Conservation (phyloP, 169 alveolate species). For the Eimeria brunetti region DNA sequence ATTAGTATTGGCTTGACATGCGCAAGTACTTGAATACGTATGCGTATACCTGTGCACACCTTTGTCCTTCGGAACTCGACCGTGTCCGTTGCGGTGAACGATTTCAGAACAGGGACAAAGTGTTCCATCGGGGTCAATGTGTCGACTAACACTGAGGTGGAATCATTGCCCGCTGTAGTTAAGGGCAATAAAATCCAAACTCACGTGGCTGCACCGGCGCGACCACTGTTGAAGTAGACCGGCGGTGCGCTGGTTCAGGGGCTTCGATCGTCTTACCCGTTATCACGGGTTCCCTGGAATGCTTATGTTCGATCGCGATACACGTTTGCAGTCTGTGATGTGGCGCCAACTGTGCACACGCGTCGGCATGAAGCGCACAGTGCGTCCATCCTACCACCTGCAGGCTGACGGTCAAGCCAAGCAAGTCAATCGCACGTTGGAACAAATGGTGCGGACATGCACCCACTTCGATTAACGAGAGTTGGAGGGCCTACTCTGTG, state of each 20-base stretch:
- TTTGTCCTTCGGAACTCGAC: not conserved
- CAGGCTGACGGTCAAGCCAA: not conserved
- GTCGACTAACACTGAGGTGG: not conserved
- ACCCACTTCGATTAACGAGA: not conserved
- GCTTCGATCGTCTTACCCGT: not conserved
- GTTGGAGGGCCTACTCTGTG: not conserved
- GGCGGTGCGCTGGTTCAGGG: no score
- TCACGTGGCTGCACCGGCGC: not conserved
- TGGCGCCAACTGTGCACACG: not conserved
- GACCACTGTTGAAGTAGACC: no score
- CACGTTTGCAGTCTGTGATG: not conserved
- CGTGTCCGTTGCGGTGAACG: not conserved
- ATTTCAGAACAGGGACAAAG: not conserved
- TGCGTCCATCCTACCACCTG: not conserved
- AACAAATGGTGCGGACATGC: not conserved
- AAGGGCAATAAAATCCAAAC: not conserved
- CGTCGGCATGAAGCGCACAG: not conserved
- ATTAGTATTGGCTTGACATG: not conserved
- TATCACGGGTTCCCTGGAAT: not conserved
- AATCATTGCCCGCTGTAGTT: not conserved
- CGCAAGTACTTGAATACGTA: not conserved
- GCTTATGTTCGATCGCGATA: not conserved
- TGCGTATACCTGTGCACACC: not conserved
- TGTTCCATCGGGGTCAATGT: not conserved
- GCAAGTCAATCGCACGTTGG: not conserved